Evolutionary conservation across 768 basidiomycete genomes (phyloP), one percentile per base, ranked within the genome.

Genomic region (Xerocomus brunneocitrinus): DNA sequence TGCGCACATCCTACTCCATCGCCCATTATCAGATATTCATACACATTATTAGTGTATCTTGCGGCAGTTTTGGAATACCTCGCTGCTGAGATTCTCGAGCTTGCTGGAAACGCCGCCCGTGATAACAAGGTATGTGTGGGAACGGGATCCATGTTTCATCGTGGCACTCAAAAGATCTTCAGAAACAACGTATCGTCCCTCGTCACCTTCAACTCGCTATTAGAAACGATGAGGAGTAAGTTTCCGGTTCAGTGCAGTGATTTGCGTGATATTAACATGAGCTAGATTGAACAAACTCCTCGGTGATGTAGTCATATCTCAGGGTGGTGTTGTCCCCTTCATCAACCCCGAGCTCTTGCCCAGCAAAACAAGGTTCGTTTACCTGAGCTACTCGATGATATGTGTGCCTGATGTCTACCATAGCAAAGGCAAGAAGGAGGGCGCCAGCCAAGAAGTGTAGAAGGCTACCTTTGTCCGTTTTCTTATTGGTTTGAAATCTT

Each of bases 171-270:
- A 40, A 22, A 13, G 2, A 10, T 12, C 0, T 34, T 35, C 32
- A 90, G 80, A 89, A 94, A 77, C 86, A 89, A 61, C 91, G 93
- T 86, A 94, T 95, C 62, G 89, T 94, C 24, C 93, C 92, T 50
- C 85, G 93, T 64, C 93, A 95, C 73, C 72, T 95, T 46, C 93
- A 95, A 67, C 83, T 95, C 50, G 92, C 93, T 59, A 91, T 95
- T 72, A 82, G 92, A 61, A 91, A 93, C 70, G 90, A 91, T 55
- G 91, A 93, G 69, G 91, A 88, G 85, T 86, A 66, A 55, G 76
- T 67, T 34, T 47, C 4, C 27, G 47, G 27, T 0, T 27, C 16
- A 38, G 8, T 43, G 8, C 32, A 8, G 8, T 8, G 48, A 38
- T 9, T 16, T 22, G 22, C 40, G 47, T 27, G 39, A 54, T 5